Base-by-base conservation (phyloP, 1,139 yeast species). In the Yamadazyma atlantica region DNA sequence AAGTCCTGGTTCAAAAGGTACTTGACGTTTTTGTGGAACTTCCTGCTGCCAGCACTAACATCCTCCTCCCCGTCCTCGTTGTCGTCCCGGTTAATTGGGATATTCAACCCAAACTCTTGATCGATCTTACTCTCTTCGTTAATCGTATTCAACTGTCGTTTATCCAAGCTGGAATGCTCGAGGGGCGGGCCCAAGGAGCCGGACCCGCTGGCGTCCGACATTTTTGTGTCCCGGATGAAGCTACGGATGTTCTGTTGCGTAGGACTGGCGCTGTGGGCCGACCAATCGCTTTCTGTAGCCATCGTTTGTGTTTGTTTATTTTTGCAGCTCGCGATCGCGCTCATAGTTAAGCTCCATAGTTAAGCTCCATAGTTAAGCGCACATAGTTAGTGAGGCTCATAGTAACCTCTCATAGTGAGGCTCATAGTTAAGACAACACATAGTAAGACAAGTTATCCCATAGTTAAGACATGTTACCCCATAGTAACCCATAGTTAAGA, bases 1-100 rank as follows among this genome's bases (percentile, higher is more conserved):
- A 69, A 70, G 15, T 62, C 64, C 4, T 48, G 37, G 43, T 69
- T 70, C 8, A 65, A 66, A 27, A 54, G 47, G 43, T 70, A 70
- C 40, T 57, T 61, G 32, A 70, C 55, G 41, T 61, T 62, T 29
- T 56, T 56, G 38, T 67, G 65, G 46, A 66, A 67, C 8, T 48
- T 39, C 18, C 44, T 37, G 28, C 41, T 42, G 14, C 43, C 38
- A 3, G 24, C 23, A 4, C 27, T 39, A 19, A 9, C 6, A 6
- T 19, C 22, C 9, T 19, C 22, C 6, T 6, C 22, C 22, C 22
- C 22, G 22, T 19, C 22, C 22, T 6, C 9, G 8, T 19, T 9
- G 5, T 7, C n/a, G 8, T 37, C 25, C 16, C 35, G 21, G 21
- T 37, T 30, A 16, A 40, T 31, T 12, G 38, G 37, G n/a, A 48